Percentiles rank a stretch among this genome's conserved stretches.
These are phyloP conservation scores for Chlamydomonas schloesseri DNA, from an alignment of 139 green algal species.

Conservation along the genomic window DNA sequence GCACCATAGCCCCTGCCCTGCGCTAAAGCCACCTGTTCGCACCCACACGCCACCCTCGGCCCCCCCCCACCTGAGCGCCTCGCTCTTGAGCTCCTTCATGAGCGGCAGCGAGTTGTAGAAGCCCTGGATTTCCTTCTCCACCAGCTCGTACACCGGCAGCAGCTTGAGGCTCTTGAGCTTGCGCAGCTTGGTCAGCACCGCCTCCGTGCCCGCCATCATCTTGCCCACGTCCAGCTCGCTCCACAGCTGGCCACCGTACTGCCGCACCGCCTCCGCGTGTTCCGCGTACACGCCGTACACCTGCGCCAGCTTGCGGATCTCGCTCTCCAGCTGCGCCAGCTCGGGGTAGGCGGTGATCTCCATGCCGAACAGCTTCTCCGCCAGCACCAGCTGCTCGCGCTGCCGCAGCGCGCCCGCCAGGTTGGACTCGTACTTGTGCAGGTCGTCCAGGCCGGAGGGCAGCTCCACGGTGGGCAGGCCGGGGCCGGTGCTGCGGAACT, in stretches of 20 bases:
- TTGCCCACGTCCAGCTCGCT: conserved; percentile 83
- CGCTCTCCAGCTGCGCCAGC: conserved; percentile 72
- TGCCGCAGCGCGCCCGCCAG: conserved; percentile 56
- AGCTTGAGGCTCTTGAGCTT: conserved; percentile 76
- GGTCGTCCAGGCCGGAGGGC: conserved; percentile 57
- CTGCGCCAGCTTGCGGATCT: conserved; percentile 77
- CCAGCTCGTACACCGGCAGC: conserved; percentile 75
- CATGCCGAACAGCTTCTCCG: conserved; percentile 91
- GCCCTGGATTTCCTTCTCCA: conserved; percentile 79
- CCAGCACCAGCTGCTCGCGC: conserved; percentile 82
- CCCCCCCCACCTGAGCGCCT: conserved; percentile 71
- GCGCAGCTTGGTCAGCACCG: conserved; percentile 61
- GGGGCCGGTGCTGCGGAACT: conserved; percentile 60
- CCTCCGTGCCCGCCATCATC: conserved; percentile 77
- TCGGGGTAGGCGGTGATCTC: conserved; percentile 80
- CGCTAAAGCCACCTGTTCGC: too few species aligned
- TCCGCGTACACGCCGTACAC: conserved; percentile 85
- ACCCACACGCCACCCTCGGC: background rate
- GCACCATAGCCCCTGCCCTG: too few species aligned
- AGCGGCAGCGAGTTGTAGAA: conserved; percentile 88
- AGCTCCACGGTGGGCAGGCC: conserved; percentile 64
- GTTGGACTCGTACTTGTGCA: conserved; percentile 63
- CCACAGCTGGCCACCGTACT: conserved; percentile 81
- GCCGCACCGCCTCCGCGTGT: conserved; percentile 71
- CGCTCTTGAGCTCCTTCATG: conserved; percentile 87